Conservation (phyloP, 441 rosid genomes). For the Macaranga tanarius region DNA sequence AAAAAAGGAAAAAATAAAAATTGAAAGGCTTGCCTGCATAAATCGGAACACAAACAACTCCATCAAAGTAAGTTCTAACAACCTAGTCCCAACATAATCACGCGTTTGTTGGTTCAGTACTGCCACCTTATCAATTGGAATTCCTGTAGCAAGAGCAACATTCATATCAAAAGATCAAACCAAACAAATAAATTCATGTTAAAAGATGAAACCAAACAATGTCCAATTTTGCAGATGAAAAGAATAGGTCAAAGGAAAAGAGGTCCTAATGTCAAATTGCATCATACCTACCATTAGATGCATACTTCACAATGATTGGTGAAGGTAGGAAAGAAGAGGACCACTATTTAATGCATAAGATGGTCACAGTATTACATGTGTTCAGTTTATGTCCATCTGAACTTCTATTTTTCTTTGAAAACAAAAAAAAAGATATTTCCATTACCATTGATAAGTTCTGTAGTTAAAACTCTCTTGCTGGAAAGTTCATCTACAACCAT, state of each 20-base stretch:
- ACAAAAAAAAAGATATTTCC: background rate
- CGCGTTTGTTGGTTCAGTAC: conserved; percentile 70
- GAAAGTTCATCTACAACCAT: conserved; percentile 68
- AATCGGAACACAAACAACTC: conserved; percentile 88
- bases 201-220: background rate
- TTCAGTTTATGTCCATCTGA: background rate
- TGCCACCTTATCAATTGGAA: conserved; percentile 90
- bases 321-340: background rate
- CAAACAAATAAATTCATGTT: background rate
- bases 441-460: conserved; percentile 83
- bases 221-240: too few relatives aligned
- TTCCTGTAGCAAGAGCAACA: conserved; percentile 44
- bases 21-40: conserved; percentile 58
- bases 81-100: conserved; percentile 72
- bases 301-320: background rate
- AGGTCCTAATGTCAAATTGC: background rate
- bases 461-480: conserved; percentile 73
- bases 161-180: background rate
- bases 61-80: conserved; percentile 80
- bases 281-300: background rate
- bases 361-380: background rate
- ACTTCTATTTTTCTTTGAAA: background rate
- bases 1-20: background rate
- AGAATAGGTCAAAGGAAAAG: too few relatives aligned
- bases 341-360: background rate